phyloP scores from a whole-genome alignment of 2,329 filamentous ascomycete species.

The Aspergillus fumigatus region DNA sequence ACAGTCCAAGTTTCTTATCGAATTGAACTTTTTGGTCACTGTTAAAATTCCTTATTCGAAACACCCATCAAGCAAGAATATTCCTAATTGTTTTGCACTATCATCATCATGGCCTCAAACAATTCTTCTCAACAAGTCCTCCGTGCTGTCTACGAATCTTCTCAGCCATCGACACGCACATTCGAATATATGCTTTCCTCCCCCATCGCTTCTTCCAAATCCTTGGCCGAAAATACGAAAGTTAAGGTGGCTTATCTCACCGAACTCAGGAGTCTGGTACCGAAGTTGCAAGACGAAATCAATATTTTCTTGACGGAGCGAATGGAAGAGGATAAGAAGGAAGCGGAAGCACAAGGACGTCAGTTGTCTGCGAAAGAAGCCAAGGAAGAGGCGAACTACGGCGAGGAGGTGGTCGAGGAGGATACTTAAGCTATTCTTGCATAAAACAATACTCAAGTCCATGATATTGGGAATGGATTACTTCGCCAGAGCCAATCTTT shows the following conservation, averaged over 20 bases:
- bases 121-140: constrained; percentile 10
- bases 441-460: constrained; percentile 11
- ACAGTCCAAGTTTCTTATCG: neutral
- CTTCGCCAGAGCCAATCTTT: neutral
- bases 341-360: constrained; percentile 30
- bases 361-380: constrained; percentile 35
- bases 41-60: neutral
- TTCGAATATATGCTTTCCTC: constrained; percentile 31
- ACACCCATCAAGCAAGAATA: neutral
- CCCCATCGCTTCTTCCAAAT: constrained; percentile 12
- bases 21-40: neutral
- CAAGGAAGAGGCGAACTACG: constrained; percentile 62
- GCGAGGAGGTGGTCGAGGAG: constrained; percentile 71
- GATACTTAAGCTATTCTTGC: constrained; percentile 43
- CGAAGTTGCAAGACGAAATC: constrained; percentile 52
- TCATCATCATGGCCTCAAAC: constrained; percentile 7
- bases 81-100: neutral
- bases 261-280: constrained; percentile 46
- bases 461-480: neutral
- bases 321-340: constrained; percentile 58
- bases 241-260: constrained; percentile 53
- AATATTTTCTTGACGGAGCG: constrained; percentile 57
- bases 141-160: constrained; percentile 26
- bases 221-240: constrained; percentile 18
- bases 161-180: constrained; percentile 23